Evolutionary conservation across 257 asterid genomes (phyloP).

Genomic region (Nicotiana tomentosiformis): DNA sequence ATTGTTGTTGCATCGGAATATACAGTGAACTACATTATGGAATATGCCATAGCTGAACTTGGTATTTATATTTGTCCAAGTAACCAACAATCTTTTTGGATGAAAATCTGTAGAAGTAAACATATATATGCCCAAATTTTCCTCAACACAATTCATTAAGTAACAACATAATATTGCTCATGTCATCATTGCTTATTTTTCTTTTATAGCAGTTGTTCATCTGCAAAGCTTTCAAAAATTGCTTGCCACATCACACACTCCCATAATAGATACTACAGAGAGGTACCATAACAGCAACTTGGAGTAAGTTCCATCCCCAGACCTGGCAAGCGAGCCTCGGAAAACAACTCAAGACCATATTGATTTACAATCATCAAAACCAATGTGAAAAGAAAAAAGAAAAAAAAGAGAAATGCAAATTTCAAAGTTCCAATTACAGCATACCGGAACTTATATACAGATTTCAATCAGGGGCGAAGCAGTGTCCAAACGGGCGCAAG

Average conservation of each 20-base stretch:
- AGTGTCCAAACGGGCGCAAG: constrained; percentile 38
- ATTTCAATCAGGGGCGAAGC: constrained; percentile 31
- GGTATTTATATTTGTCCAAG: neutral
- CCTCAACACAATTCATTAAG: neutral
- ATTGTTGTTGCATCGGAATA: too few species aligned
- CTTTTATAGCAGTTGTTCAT: constrained; percentile 1
- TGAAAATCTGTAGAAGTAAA: neutral
- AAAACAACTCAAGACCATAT: constrained; percentile 5
- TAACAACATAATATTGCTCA: constrained; percentile 1
- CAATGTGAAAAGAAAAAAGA: constrained; percentile 16
- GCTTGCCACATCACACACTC: neutral
- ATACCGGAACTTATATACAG: constrained; percentile 43
- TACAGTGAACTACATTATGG: neutral
- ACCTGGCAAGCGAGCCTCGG: neutral
- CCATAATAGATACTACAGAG: constrained; percentile 12
- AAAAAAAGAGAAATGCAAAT: constrained; percentile 9
- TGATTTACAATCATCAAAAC: constrained; percentile 2
- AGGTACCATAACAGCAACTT: constrained; percentile 1
- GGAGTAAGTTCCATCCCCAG: neutral
- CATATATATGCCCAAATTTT: neutral
- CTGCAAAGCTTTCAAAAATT: constrained; percentile 12
- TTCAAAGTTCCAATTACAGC: constrained; percentile 35
- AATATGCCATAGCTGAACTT: neutral
- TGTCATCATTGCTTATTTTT: constrained; percentile 3
- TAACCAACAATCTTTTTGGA: neutral